Conservation (phyloP, 2,329 filamentous ascomycete genomes). For the Fusarium palustre region DNA sequence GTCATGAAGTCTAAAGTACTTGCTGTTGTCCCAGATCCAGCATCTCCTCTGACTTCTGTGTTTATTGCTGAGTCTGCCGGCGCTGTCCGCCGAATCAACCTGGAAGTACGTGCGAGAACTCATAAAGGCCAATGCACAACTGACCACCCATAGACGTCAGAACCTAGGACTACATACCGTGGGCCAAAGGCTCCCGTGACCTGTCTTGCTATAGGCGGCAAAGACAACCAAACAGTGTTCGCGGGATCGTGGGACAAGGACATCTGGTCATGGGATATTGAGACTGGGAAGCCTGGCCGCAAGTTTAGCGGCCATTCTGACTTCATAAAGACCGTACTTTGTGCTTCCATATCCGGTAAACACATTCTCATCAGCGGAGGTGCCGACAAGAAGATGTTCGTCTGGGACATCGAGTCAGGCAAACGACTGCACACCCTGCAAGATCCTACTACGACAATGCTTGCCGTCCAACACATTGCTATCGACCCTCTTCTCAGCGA, state of each 20-base stretch:
- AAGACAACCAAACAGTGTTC: constrained; percentile 72
- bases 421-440: constrained; percentile 79
- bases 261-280: constrained; percentile 85
- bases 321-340: constrained; percentile 87
- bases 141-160: constrained; percentile 48
- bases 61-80: constrained; percentile 92
- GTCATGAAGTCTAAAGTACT: constrained; percentile 87
- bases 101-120: constrained; percentile 70
- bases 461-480: constrained; percentile 83
- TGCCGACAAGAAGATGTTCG: constrained; percentile 81
- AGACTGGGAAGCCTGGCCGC: constrained; percentile 64
- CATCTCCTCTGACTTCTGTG: constrained; percentile 67
- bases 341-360: constrained; percentile 68
- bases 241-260: constrained; percentile 96
- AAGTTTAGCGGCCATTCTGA: constrained; percentile 84
- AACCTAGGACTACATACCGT: constrained; percentile 64
- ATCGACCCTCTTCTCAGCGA: constrained; percentile 75
- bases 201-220: constrained; percentile 74
- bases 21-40: constrained; percentile 76
- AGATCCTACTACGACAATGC: constrained; percentile 75
- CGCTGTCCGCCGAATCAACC: constrained; percentile 76
- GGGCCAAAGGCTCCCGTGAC: constrained; percentile 85
- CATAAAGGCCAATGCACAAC: background rate
- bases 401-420: constrained; percentile 81
- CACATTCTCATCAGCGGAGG: constrained; percentile 79